Percentiles rank a stretch among this genome's conserved stretches.
These are phyloP conservation scores for Cryphonectria nitschkei DNA, from an alignment of 2,329 filamentous ascomycete genomes.

Conservation along the genomic window DNA sequence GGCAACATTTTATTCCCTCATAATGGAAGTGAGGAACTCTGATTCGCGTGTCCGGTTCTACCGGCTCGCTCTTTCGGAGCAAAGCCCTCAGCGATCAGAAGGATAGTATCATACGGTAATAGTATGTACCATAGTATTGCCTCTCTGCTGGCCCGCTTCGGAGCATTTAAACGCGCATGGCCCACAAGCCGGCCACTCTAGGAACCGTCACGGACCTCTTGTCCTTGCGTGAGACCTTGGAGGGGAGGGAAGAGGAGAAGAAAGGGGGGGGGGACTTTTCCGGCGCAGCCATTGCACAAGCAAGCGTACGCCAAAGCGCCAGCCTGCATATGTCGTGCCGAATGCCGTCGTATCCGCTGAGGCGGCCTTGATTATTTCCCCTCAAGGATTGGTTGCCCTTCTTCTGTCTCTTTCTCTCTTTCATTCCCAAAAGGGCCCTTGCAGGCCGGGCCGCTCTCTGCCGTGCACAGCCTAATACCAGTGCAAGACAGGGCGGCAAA, in stretches of 20 bases:
- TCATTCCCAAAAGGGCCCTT: background rate
- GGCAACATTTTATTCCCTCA: constrained; percentile 1
- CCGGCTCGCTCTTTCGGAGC: constrained; percentile 17
- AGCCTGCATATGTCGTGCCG: background rate
- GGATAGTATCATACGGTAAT: background rate
- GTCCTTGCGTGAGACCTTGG: background rate
- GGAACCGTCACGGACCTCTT: background rate
- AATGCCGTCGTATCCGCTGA: constrained; percentile 9
- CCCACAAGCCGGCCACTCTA: background rate
- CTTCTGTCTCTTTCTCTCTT: background rate
- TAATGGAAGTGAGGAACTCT: background rate
- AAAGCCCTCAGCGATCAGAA: background rate
- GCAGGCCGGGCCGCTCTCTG: background rate
- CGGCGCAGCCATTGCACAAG: background rate
- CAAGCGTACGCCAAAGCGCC: background rate
- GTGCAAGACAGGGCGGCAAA: background rate
- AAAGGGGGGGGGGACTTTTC: no score
- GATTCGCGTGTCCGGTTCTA: constrained; percentile 11
- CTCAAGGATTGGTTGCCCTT: background rate
- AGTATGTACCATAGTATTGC: background rate
- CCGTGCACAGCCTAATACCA: background rate
- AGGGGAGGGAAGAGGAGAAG: background rate
- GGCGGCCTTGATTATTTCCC: background rate
- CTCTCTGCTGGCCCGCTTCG: background rate
- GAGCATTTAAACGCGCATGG: constrained; percentile 8